Conservation (phyloP, 352 stramenopile genomes). For the Globisporangium heterothallicum region DNA sequence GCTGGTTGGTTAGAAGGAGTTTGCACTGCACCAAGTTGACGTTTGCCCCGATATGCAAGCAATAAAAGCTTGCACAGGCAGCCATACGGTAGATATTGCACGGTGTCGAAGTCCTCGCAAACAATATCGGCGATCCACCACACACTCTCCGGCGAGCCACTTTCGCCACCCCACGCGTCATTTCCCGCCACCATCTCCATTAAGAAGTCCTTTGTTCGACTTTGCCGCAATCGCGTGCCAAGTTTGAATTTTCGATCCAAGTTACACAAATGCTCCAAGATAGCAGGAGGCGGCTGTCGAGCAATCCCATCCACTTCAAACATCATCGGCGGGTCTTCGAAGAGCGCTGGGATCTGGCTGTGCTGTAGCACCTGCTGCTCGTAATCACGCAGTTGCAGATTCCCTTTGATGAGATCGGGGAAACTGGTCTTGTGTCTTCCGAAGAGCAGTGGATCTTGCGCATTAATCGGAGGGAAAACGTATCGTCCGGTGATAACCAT, state of each 20-base stretch:
- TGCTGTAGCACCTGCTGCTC: conserved; percentile 65
- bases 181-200: conserved; percentile 82
- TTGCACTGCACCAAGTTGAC: conserved; percentile 9
- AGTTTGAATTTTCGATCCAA: conserved; percentile 75
- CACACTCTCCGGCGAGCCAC: conserved; percentile 27
- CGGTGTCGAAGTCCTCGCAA: conserved; percentile 75
- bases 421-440: conserved; percentile 53
- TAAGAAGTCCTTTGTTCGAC: conserved; percentile 70
- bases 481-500: conserved; percentile 82
- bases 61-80: conserved; percentile 79
- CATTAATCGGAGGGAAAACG: conserved; percentile 54
- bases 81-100: conserved; percentile 71
- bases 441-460: conserved; percentile 51
- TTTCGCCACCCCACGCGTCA: conserved; percentile 16
- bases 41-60: conserved; percentile 23
- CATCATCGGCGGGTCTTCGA: conserved; percentile 66
- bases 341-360: conserved; percentile 31
- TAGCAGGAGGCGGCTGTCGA: conserved; percentile 57
- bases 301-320: conserved; percentile 64
- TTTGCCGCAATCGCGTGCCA: conserved; percentile 71
- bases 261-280: conserved; percentile 68
- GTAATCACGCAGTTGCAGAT: conserved; percentile 62
- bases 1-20: conserved; percentile 26
- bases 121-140: conserved; percentile 88
- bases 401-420: conserved; percentile 45